Evolutionary conservation across 306 rosid species (phyloP), one percentile per base, ranked within the genome.

Genomic region (Trichosanthes cucumerina): DNA sequence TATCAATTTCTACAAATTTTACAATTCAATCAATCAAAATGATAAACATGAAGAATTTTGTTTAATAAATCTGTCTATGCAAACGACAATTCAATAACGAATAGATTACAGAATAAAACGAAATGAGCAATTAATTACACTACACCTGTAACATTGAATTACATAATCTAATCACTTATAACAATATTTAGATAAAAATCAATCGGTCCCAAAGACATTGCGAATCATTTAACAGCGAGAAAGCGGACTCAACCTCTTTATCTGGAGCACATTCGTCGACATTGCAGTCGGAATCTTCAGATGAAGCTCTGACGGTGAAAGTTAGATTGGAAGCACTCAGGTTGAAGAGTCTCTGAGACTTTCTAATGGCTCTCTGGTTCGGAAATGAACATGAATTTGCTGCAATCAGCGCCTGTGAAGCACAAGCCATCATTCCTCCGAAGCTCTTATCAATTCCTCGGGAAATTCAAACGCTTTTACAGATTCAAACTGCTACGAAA

Each of bases 251-350:
- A 36, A 92, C 98, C 91, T 94, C 98, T 79, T 90, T 94, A n/a
- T 90, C 97, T 2, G 98, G 98, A 65, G 97, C 97, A 81, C 98
- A 90, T 46, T 90, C 97, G 72, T 94, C 97, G 0, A 82, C 95
- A 80, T 94, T 94, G 81, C 98, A 94, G 24, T 94, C 98, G 44
- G 88, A 0, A 2, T 94, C 97, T 41, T 90, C 96, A 60, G 92
- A 2, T 33, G 91, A 81, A 84, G 97, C 96, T 86, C 93, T 86
- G 53, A 88, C 80, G 10, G 76, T 60, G 83, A 90, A 85, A 6
- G 11, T 4, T 3, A 73, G 58, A 60, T 56, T 58, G 34, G 31
- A 62, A 24, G 49, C 83, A 69, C 81, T 79, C 66, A 36, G 57
- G 34, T 77, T 85, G 11, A 16, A 77, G 34, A 78, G 12, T 64